Percentiles rank a stretch among this genome's conserved stretches.
Conservation (phyloP, 208 protist genomes). For the Acanthamoeba royreba region DNA sequence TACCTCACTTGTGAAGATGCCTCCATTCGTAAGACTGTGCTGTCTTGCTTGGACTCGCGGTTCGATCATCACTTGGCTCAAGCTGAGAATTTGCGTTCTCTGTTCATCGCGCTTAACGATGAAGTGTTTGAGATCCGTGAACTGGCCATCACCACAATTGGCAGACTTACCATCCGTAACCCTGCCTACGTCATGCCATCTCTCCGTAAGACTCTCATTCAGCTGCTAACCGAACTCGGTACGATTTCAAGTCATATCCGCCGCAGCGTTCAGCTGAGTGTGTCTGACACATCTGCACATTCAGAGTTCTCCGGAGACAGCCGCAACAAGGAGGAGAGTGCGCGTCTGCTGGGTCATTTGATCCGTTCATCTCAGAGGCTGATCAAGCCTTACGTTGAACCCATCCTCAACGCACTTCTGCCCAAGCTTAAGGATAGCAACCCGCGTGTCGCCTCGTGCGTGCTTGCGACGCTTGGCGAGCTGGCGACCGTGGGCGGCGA, state of each 20-base stretch:
- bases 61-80: constrained; percentile 88
- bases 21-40: constrained; percentile 77
- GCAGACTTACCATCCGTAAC: constrained; percentile 84
- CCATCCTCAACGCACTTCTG: constrained; percentile 80
- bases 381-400: constrained; percentile 82
- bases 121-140: constrained; percentile 84
- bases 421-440: constrained; percentile 69
- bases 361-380: constrained; percentile 75
- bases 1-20: constrained; percentile 51
- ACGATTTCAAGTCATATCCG: too few relatives aligned
- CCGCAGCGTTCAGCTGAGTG: too few relatives aligned
- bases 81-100: constrained; percentile 80
- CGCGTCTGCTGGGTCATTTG: constrained; percentile 78
- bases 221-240: constrained; percentile 86
- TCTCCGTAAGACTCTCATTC: constrained; percentile 86
- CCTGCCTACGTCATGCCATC: constrained; percentile 86
- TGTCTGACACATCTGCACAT: too few relatives aligned
- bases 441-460: constrained; percentile 45
- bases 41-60: constrained; percentile 69
- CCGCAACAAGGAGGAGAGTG: constrained; percentile 79
- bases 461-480: constrained; percentile 82
- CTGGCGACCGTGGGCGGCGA: constrained; percentile 76
- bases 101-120: constrained; percentile 91
- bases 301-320: constrained; percentile 71
- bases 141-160: constrained; percentile 85